Evolutionary conservation across 208 protist genomes (phyloP), one percentile per base, ranked within the genome.

Genomic region (Acanthamoeba culbertsoni): DNA sequence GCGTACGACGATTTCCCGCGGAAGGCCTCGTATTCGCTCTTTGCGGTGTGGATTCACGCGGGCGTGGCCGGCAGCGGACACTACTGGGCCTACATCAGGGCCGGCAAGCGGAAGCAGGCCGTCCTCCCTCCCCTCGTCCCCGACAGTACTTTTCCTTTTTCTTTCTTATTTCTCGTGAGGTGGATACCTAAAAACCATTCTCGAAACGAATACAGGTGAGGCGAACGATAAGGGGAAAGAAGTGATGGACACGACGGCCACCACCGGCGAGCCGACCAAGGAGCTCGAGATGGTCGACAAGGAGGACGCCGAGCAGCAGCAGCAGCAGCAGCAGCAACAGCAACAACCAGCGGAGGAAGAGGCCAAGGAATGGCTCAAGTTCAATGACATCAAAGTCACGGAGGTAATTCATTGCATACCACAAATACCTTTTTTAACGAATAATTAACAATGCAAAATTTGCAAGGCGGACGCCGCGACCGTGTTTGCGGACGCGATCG

Each of bases 11-110:
- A 90, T 16, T 90, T 68, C 82, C 82, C 82, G 14, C 43, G 53
- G 18, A 65, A 90, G 43, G 26, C 82, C 26, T 68, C 43, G 18
- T 90, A 90, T 40, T 90, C 82, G 31, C 53, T 95, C 14, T 92
- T 57, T 75, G 79, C 93, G 4, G 86, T 95, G n/a, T 42, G 95
- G 40, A 45, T 95, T n/a, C 94, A 95, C 55, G 35, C 46, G 14
- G 94, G 94, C 10, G 68, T 55, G 8, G 91, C 93, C 12, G 31
- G 42, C 55, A 82, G 93, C 33, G 94, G 94, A 0, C 94, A 95
- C 71, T 95, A 95, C 63, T 93, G 33, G 40, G 91, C 94, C 45
- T 94, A 95, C 51, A 48, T 95, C 33, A 31, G 63, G 20, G 42
- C 82, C 55, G 82, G 82, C 42, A 65, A 51, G 82, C 59, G 28